Evolutionary conservation across 306 rosid genomes (phyloP).

Genomic region (Arachis stenosperma): DNA sequence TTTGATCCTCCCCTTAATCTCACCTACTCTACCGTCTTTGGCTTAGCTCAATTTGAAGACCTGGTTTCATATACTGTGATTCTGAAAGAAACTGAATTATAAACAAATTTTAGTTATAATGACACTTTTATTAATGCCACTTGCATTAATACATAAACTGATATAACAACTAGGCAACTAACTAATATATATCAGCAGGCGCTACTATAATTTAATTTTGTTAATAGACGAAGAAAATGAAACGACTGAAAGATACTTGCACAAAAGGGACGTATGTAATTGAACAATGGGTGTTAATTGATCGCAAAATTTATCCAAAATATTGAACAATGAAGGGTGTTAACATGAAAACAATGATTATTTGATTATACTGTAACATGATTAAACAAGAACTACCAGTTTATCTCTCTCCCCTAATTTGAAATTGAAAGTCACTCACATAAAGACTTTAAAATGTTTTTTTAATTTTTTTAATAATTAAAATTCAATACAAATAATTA

Average conservation of each 20-base stretch:
- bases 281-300: slow-evolving; percentile 18
- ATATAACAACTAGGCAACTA: slow-evolving; percentile 34
- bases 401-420: background rate
- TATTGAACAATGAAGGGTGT: slow-evolving; percentile 7
- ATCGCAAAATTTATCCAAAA: background rate
- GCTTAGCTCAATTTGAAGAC: slow-evolving; percentile 22
- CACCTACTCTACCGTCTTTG: slow-evolving; percentile 33
- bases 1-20: slow-evolving; percentile 19
- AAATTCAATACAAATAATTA: no score
- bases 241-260: slow-evolving; percentile 32
- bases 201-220: background rate
- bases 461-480: no score
- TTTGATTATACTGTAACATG: background rate
- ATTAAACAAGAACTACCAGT: slow-evolving; percentile 3
- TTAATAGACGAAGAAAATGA: background rate
- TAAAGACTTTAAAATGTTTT: no score
- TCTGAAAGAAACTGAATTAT: slow-evolving; percentile 6
- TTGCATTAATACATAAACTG: slow-evolving; percentile 22
- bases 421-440: no score
- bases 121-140: background rate
- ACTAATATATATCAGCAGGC: background rate
- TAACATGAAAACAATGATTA: background rate
- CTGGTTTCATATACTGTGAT: slow-evolving; percentile 5
- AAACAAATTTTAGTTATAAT: no score
- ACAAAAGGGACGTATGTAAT: slow-evolving; percentile 24